These are phyloP conservation scores for Imleria badia DNA, from an alignment of 768 basidiomycete species.

Conservation along the genomic window DNA sequence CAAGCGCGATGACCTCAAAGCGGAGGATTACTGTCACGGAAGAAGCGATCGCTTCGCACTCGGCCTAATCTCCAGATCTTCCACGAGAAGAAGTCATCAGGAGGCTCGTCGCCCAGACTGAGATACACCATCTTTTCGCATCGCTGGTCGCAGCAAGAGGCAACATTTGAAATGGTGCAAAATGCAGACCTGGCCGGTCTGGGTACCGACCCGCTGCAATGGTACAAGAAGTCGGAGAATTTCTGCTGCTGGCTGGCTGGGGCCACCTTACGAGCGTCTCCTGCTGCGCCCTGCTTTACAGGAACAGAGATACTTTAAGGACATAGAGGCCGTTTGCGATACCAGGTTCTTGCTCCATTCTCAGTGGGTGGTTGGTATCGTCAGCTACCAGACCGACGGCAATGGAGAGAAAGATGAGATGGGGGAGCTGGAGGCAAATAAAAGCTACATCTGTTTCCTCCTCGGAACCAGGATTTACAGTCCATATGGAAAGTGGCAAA, in stretches of 20 bases:
- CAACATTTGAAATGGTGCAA: background rate
- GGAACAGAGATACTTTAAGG: slow-evolving; percentile 1
- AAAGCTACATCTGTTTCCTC: slow-evolving; percentile 1
- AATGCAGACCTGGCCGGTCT: background rate
- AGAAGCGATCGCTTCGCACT: background rate
- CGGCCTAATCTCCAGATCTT: background rate
- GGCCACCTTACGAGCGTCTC: background rate
- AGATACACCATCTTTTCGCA: slow-evolving; percentile 2
- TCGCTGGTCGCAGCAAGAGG: background rate
- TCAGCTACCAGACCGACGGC: slow-evolving; percentile 6
- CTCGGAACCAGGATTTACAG: slow-evolving; percentile 7
- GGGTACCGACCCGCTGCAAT: background rate
- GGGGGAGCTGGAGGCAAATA: background rate
- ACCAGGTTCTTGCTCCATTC: slow-evolving; percentile 4
- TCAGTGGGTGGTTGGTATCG: slow-evolving; percentile 6
- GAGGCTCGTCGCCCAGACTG: background rate
- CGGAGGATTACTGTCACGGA: background rate
- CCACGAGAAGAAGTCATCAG: background rate
- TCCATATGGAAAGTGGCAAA: slow-evolving; percentile 6
- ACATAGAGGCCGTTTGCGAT: background rate
- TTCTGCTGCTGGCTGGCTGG: slow-evolving; percentile 1
- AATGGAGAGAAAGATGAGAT: background rate
- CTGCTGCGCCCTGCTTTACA: background rate
- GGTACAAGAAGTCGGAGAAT: background rate
- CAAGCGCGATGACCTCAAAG: background rate